Evolutionary conservation across 306 rosid species (phyloP).

Genomic region (Cucumis cinereus): DNA sequence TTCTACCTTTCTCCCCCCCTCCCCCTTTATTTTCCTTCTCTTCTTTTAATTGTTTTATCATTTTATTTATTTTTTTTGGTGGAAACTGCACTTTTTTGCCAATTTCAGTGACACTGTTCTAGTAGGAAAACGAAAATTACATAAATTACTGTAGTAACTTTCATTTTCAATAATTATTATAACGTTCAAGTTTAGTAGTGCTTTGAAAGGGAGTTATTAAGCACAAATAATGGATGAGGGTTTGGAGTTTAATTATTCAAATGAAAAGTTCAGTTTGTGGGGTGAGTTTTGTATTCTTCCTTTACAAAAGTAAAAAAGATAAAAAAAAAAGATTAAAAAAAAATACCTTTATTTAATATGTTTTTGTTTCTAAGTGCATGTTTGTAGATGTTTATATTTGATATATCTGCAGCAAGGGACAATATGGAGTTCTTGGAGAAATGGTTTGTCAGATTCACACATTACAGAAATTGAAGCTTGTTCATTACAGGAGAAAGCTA

Average conservation of each 20-base stretch:
- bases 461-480: conserved; percentile 31
- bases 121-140: neutral
- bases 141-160: neutral
- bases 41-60: neutral
- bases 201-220: neutral
- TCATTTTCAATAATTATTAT: conserved; percentile 6
- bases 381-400: neutral
- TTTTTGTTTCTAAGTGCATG: neutral
- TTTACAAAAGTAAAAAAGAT: no score
- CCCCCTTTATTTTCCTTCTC: neutral
- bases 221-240: neutral
- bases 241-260: neutral
- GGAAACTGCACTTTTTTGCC: conserved; percentile 19
- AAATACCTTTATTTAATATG: neutral
- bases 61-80: neutral
- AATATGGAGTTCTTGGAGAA: conserved; percentile 39
- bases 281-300: neutral
- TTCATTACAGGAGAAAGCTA: conserved; percentile 43
- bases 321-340: no score
- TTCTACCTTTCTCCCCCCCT: neutral
- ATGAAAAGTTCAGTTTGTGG: neutral
- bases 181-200: neutral
- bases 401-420: conserved; percentile 27
- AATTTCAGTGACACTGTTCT: conserved; percentile 18
- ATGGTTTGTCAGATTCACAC: conserved; percentile 41